Evolutionary conservation across 257 asterid genomes (phyloP).

Genomic region (Cruciata laevipes): DNA sequence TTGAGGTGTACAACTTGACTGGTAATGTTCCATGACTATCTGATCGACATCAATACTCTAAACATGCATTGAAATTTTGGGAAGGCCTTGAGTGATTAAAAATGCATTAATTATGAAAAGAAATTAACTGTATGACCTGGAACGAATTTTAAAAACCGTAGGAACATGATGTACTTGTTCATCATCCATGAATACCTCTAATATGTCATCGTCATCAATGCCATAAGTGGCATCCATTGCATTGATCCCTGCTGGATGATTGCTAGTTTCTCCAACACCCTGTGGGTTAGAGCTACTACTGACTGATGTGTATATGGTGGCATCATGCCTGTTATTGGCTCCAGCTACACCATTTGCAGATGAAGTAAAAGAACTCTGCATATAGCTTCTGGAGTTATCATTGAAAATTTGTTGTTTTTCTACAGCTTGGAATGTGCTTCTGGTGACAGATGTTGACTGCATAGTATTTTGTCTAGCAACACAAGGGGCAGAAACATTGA

Average conservation of each 20-base stretch:
- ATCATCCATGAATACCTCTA: slow-evolving; percentile 49
- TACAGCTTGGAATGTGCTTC: slow-evolving; percentile 26
- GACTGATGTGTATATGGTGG: slow-evolving; percentile 18
- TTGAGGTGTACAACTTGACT: slow-evolving; percentile 66
- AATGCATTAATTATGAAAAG: not conserved
- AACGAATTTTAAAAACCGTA: not conserved
- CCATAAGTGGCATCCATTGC: slow-evolving; percentile 24
- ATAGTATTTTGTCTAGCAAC: slow-evolving; percentile 35
- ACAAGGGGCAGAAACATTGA: slow-evolving; percentile 32
- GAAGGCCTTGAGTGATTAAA: not conserved
- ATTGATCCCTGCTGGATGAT: slow-evolving; percentile 26
- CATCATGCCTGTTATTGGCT: slow-evolving; percentile 32
- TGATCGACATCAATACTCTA: slow-evolving; percentile 85
- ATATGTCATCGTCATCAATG: slow-evolving; percentile 65
- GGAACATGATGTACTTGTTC: not conserved
- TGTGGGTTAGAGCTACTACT: slow-evolving; percentile 26
- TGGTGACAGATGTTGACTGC: slow-evolving; percentile 29
- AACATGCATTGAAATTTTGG: not conserved
- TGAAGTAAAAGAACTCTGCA: slow-evolving; percentile 27
- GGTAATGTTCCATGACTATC: slow-evolving; percentile 63
- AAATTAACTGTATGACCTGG: not conserved
- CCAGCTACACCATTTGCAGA: slow-evolving; percentile 33
- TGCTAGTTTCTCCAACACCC: slow-evolving; percentile 25
- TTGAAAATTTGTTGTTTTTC: slow-evolving; percentile 29
- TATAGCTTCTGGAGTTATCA: slow-evolving; percentile 26